phyloP scores from a whole-genome alignment of 768 basidiomycete species.

The Lactifluus volemus region DNA sequence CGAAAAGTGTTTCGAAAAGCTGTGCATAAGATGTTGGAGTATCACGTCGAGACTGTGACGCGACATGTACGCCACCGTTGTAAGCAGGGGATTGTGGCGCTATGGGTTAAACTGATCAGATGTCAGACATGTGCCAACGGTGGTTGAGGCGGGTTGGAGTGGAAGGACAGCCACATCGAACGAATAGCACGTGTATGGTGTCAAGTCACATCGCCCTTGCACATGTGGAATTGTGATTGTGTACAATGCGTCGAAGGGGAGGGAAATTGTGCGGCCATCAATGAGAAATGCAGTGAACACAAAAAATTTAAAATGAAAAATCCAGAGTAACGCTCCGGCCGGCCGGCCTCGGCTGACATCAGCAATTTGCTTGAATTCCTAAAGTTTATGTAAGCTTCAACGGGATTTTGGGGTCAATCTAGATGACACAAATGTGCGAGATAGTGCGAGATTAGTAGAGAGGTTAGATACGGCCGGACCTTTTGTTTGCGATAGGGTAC shows the following conservation, averaged over 20 bases:
- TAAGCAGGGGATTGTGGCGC: conserved; percentile 11
- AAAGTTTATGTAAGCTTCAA: too few species aligned
- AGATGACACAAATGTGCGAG: neutral
- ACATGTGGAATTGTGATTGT: neutral
- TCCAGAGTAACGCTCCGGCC: too few species aligned
- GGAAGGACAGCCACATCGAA: neutral
- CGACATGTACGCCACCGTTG: neutral
- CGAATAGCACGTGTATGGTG: neutral
- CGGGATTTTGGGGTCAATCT: neutral
- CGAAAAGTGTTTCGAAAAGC: neutral
- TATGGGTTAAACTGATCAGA: neutral
- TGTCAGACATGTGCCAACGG: neutral
- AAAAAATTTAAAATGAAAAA: neutral
- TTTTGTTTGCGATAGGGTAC: neutral
- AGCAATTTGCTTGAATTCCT: too few species aligned
- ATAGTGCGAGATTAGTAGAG: too few species aligned
- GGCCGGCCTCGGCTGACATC: too few species aligned
- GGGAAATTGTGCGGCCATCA: too few species aligned
- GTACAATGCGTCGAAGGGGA: neutral
- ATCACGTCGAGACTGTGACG: neutral
- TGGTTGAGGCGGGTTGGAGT: neutral
- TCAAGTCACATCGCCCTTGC: neutral
- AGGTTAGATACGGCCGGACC: neutral
- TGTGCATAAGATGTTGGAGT: neutral
- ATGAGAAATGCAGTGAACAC: too few species aligned